phyloP scores from a whole-genome alignment of 2,329 filamentous ascomycete genomes.

The Blumeria hordei region DNA sequence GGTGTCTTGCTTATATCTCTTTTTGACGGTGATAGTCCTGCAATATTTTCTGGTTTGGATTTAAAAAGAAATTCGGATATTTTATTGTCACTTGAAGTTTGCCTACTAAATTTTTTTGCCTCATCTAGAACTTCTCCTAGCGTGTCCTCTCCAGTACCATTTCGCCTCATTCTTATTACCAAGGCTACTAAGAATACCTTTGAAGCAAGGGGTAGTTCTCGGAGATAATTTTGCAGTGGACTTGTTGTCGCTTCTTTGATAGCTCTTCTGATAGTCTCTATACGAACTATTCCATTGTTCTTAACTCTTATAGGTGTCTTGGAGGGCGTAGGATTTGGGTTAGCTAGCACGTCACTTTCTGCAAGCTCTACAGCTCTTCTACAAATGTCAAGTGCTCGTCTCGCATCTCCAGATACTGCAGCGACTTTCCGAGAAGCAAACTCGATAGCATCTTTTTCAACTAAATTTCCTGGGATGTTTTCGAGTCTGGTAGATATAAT shows the following conservation, averaged over 20 bases:
- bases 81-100: conserved; percentile 30
- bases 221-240: conserved; percentile 72
- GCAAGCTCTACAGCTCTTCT: conserved; percentile 85
- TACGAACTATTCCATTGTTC: conserved; percentile 43
- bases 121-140: conserved; percentile 82
- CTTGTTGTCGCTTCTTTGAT: conserved; percentile 90
- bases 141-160: conserved; percentile 66
- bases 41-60: not conserved
- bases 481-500: conserved; percentile 89
- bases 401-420: conserved; percentile 81
- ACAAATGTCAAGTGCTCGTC: conserved; percentile 84
- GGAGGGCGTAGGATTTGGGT: conserved; percentile 31
- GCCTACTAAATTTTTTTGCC: conserved; percentile 40
- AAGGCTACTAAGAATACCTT: conserved; percentile 75
- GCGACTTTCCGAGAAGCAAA: conserved; percentile 94
- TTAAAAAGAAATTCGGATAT: conserved; percentile 31
- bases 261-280: conserved; percentile 76
- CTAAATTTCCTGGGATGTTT: conserved; percentile 69
- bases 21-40: not conserved
- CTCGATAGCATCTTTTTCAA: conserved; percentile 80
- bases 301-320: conserved; percentile 21
- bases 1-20: conserved; percentile 12
- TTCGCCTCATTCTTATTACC: conserved; percentile 53
- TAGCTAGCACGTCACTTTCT: conserved; percentile 36
- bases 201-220: conserved; percentile 53